phyloP scores from a whole-genome alignment of 2,329 filamentous ascomycete species.

The Leptographium wingfieldii region DNA sequence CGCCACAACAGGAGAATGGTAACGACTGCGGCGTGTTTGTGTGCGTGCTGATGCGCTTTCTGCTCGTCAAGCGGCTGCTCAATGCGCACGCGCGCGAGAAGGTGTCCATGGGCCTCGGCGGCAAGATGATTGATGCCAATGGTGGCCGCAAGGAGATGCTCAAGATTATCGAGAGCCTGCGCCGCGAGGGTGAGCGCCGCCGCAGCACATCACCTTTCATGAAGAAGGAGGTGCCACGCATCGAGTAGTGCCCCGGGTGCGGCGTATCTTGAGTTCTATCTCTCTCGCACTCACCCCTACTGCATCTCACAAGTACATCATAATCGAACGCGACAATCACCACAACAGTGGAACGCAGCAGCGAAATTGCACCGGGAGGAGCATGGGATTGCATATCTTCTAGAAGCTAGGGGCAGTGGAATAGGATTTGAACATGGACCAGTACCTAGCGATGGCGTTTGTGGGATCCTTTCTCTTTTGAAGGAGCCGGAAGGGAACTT shows the following conservation, averaged over 20 bases:
- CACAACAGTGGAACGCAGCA: background rate
- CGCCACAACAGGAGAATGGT: constrained; percentile 81
- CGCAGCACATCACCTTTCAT: constrained; percentile 27
- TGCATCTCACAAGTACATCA: no score
- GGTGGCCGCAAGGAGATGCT: constrained; percentile 84
- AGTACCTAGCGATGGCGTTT: constrained; percentile 5
- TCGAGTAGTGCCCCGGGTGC: constrained; percentile 22
- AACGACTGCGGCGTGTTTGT: constrained; percentile 95
- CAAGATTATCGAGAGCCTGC: constrained; percentile 72
- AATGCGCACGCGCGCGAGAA: constrained; percentile 70
- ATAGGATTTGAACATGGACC: background rate
- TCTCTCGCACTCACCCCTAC: no score
- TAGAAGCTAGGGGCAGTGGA: background rate
- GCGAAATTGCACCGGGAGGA: background rate
- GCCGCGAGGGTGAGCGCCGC: constrained; percentile 76
- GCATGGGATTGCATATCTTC: background rate
- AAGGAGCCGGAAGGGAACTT: background rate
- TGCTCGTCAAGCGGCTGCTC: constrained; percentile 76
- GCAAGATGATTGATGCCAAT: constrained; percentile 68
- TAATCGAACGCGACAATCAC: no score
- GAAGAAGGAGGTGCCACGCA: constrained; percentile 26
- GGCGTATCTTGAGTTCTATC: background rate
- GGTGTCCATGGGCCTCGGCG: constrained; percentile 86
- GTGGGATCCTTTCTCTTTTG: background rate
- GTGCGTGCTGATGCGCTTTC: constrained; percentile 84